Conservation (phyloP, 2,329 filamentous ascomycete species). For the Pyricularia pennisetigena region DNA sequence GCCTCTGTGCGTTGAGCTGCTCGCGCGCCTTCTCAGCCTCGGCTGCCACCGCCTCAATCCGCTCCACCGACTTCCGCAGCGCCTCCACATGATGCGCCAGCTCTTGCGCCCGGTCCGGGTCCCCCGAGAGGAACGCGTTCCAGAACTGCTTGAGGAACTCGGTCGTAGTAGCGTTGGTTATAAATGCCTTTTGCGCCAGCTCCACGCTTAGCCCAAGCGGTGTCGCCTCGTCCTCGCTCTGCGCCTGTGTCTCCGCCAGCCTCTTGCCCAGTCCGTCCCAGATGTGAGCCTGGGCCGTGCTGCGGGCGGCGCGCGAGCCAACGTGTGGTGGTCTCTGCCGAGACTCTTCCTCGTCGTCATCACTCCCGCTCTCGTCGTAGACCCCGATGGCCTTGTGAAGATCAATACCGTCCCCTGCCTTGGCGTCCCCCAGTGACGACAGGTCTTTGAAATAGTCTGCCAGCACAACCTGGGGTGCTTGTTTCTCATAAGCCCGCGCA, state of each 20-base stretch:
- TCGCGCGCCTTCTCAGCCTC: conserved; percentile 70
- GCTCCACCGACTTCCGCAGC: conserved; percentile 62
- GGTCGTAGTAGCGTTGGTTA: conserved; percentile 83
- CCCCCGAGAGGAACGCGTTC: conserved; percentile 82
- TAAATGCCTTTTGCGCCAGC: conserved; percentile 46
- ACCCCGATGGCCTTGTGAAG: conserved; percentile 58
- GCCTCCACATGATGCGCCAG: conserved; percentile 76
- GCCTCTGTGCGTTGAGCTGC: conserved; percentile 54
- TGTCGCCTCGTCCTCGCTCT: conserved; percentile 33
- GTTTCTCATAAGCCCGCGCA: conserved; percentile 50
- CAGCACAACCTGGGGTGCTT: conserved; percentile 61
- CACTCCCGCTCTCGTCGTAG: conserved; percentile 59
- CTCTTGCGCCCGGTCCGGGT: conserved; percentile 70
- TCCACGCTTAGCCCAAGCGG: conserved; percentile 47
- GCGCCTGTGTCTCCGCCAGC: conserved; percentile 46
- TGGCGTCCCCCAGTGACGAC: conserved; percentile 29
- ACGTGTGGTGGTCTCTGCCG: conserved; percentile 16
- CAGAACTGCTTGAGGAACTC: conserved; percentile 99
- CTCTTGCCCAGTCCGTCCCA: conserved; percentile 54
- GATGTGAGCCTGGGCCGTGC: conserved; percentile 55
- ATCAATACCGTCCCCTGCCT: conserved; percentile 40
- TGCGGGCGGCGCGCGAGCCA: conserved; percentile 59
- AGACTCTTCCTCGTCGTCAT: conserved; percentile 41
- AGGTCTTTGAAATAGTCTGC: conserved; percentile 55
- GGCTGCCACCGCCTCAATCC: conserved; percentile 71